These are phyloP conservation scores for Rostrohypoxylon terebratum DNA, from an alignment of 495 filamentous ascomycete species.

Conservation along the genomic window DNA sequence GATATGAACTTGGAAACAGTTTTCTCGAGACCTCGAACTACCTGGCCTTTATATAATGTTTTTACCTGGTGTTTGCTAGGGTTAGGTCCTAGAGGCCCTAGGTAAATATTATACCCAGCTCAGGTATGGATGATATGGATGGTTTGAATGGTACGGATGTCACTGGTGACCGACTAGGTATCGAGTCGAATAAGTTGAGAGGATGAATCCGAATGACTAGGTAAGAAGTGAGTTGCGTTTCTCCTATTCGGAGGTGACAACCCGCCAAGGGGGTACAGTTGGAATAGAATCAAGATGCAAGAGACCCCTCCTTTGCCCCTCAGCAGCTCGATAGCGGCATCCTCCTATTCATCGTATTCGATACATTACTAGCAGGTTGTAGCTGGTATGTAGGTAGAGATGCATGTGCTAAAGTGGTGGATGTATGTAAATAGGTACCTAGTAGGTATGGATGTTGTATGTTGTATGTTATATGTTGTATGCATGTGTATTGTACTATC, in stretches of 20 bases:
- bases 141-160: not conserved
- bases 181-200: not conserved
- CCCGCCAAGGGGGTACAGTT: conserved; percentile 7
- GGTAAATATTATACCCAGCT: not conserved
- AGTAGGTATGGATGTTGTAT: too few species aligned
- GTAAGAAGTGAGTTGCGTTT: conserved; percentile 9
- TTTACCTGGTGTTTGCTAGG: too few species aligned
- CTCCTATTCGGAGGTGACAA: conserved; percentile 14
- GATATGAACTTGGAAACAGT: conserved; percentile 3
- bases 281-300: conserved; percentile 6
- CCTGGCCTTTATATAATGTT: not conserved
- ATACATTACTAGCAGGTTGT: too few species aligned
- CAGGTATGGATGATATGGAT: not conserved
- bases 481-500: too few species aligned
- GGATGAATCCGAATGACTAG: conserved; percentile 2
- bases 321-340: conserved; percentile 11
- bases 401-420: not conserved
- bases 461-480: too few species aligned
- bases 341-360: not conserved
- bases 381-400: not conserved
- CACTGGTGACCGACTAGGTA: not conserved
- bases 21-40: not conserved
- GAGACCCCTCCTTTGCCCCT: conserved; percentile 2
- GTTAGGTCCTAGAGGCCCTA: not conserved
- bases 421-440: too few species aligned